phyloP scores from a whole-genome alignment of 2,329 filamentous ascomycete genomes.

The Pyrenophora tritici-repentis region DNA sequence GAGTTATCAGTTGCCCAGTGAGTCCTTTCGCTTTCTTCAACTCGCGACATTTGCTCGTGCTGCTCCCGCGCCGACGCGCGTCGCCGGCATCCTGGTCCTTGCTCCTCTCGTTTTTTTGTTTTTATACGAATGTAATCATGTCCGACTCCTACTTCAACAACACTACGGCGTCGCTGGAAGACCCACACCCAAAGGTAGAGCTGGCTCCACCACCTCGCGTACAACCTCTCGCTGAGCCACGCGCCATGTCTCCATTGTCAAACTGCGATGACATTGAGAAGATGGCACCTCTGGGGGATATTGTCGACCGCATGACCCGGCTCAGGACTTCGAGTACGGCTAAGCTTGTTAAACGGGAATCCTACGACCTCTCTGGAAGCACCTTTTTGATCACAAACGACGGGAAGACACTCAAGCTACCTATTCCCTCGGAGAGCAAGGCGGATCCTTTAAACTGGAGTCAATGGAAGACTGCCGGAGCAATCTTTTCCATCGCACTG shows the following conservation, averaged over 20 bases:
- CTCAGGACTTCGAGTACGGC: neutral
- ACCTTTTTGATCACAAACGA: conserved; percentile 31
- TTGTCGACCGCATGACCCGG: neutral
- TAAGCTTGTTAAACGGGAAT: conserved; percentile 26
- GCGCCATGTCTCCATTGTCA: conserved; percentile 9
- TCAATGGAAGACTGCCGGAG: conserved; percentile 25
- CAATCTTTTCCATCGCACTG: conserved; percentile 22
- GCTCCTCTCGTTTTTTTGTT: neutral
- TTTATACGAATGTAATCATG: conserved; percentile 4
- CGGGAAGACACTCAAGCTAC: conserved; percentile 29
- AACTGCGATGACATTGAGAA: neutral
- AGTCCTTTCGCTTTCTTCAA: neutral
- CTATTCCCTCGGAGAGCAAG: conserved; percentile 31
- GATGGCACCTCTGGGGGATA: no score
- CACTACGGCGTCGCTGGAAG: conserved; percentile 5
- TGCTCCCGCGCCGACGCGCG: neutral
- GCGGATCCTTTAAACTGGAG: conserved; percentile 35
- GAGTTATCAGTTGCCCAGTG: neutral
- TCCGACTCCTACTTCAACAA: conserved; percentile 3
- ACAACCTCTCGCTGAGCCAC: conserved; percentile 19
- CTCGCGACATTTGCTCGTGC: no score
- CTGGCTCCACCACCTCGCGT: conserved; percentile 19
- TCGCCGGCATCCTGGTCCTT: neutral
- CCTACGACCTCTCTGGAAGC: conserved; percentile 31
- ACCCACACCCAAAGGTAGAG: conserved; percentile 21